These are phyloP conservation scores for Colletotrichum liaoningense DNA, from an alignment of 2,329 filamentous ascomycete species.

Conservation along the genomic window DNA sequence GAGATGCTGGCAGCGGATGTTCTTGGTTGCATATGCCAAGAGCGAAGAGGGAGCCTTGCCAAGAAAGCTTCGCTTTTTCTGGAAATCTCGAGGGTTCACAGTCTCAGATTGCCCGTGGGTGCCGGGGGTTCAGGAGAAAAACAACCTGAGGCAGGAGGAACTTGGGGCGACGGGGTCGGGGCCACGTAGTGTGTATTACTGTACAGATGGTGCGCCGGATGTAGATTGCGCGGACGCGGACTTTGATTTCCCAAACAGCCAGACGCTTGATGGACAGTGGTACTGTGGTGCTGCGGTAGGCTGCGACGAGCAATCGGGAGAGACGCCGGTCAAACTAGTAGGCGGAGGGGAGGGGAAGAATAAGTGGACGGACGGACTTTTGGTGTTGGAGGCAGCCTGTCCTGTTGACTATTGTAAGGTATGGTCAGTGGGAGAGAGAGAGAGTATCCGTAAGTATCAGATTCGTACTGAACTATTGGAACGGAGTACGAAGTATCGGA, in stretches of 20 bases:
- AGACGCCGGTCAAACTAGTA: background rate
- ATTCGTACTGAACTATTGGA: background rate
- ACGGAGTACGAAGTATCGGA: background rate
- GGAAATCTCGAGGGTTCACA: conserved; percentile 36
- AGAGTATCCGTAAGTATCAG: background rate
- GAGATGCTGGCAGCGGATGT: conserved; percentile 35
- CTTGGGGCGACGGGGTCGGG: conserved; percentile 8
- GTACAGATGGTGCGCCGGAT: conserved; percentile 1
- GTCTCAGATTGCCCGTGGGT: conserved; percentile 37
- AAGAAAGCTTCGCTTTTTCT: conserved; percentile 39
- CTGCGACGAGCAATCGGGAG: background rate
- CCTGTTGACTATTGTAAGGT: conserved; percentile 9
- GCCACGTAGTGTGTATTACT: conserved; percentile 9
- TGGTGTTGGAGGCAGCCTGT: conserved; percentile 5
- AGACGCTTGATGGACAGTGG: background rate
- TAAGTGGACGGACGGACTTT: conserved; percentile 6
- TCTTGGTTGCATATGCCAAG: conserved; percentile 40
- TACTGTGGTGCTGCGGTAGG: no score
- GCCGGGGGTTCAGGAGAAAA: conserved; percentile 30
- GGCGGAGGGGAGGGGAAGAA: background rate
- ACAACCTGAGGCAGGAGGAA: conserved; percentile 26
- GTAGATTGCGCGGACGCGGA: conserved; percentile 7
- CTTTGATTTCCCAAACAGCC: conserved; percentile 10
- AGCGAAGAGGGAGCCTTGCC: conserved; percentile 37
- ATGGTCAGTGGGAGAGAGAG: background rate